Evolutionary conservation across 208 protist species (phyloP).

Genomic region (Wallacemonas sp.): DNA sequence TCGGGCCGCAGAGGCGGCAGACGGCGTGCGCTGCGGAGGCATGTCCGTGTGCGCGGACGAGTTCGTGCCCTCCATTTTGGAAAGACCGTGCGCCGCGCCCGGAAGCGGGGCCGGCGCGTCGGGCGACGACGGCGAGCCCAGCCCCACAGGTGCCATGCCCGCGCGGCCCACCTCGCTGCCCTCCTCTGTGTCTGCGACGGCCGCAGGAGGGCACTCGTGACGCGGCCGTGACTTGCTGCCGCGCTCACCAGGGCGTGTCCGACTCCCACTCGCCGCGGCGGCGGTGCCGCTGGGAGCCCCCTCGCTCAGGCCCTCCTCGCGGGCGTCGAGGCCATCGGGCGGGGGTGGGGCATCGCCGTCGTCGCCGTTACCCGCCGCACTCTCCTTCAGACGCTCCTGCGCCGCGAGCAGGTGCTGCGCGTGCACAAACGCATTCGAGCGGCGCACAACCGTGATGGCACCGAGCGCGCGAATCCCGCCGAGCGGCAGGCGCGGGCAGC

Average conservation of each 20-base stretch:
- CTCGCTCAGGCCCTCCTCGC: background rate
- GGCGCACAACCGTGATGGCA: conserved; percentile 88
- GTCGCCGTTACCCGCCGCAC: background rate
- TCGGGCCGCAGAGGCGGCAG: background rate
- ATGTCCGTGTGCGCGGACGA: background rate
- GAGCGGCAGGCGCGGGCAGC: conserved; percentile 81
- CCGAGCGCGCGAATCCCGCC: conserved; percentile 84
- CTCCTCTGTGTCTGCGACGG: background rate
- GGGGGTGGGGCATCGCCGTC: background rate
- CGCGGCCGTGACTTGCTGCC: background rate
- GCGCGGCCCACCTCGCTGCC: background rate
- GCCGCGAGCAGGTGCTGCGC: conserved; percentile 19
- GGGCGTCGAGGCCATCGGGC: background rate
- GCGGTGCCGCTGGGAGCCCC: background rate
- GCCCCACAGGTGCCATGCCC: background rate
- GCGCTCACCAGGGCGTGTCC: background rate
- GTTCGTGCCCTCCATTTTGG: conserved; percentile 3
- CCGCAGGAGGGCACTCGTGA: background rate
- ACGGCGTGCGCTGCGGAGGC: background rate
- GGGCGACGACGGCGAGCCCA: background rate
- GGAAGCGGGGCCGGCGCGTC: background rate
- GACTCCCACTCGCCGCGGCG: background rate
- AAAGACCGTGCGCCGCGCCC: conserved; percentile 11
- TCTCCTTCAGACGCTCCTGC: conserved; percentile 18
- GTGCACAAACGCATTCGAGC: conserved; percentile 58